Conservation (phyloP, 495 filamentous ascomycete species). For the Penicillium bialowiezense region DNA sequence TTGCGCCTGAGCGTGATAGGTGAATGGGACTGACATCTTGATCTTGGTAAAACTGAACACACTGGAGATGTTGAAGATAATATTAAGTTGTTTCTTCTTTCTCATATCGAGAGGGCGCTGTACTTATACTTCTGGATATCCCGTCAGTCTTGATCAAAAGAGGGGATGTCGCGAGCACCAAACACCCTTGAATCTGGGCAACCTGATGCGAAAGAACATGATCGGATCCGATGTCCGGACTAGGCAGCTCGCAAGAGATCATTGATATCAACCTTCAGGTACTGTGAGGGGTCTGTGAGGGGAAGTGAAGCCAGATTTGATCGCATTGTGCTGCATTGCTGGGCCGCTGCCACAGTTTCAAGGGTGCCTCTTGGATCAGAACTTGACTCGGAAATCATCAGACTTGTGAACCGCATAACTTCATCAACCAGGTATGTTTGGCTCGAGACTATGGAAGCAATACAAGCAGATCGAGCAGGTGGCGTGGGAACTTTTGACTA, state of each 20-base stretch:
- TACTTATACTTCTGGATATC: background rate
- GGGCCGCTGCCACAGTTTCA: too few species aligned
- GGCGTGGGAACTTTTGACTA: background rate
- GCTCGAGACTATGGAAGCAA: too few species aligned
- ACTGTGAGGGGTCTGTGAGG: constrained; percentile 7
- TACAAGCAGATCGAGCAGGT: too few species aligned
- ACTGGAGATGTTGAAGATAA: too few species aligned
- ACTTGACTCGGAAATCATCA: too few species aligned
- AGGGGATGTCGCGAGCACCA: constrained; percentile 6
- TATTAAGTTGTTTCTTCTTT: too few species aligned
- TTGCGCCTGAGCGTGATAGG: constrained; percentile 59
- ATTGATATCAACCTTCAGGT: background rate
- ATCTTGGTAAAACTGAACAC: background rate
- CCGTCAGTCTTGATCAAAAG: background rate
- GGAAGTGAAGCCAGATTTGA: constrained; percentile 10
- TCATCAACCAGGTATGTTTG: too few species aligned
- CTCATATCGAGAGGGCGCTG: too few species aligned
- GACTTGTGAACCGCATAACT: too few species aligned
- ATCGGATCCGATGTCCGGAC: constrained; percentile 17
- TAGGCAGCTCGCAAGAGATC: constrained; percentile 14
- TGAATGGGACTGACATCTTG: constrained; percentile 37
- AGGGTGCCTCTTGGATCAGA: too few species aligned
- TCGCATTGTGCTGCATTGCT: too few species aligned
- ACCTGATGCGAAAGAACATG: constrained; percentile 1
- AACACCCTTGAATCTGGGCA: background rate